Percentiles rank a stretch among this genome's conserved stretches.
These are phyloP conservation scores for Violaceomyces palustris DNA, from an alignment of 1,284 basidiomycete genomes.

Conservation along the genomic window DNA sequence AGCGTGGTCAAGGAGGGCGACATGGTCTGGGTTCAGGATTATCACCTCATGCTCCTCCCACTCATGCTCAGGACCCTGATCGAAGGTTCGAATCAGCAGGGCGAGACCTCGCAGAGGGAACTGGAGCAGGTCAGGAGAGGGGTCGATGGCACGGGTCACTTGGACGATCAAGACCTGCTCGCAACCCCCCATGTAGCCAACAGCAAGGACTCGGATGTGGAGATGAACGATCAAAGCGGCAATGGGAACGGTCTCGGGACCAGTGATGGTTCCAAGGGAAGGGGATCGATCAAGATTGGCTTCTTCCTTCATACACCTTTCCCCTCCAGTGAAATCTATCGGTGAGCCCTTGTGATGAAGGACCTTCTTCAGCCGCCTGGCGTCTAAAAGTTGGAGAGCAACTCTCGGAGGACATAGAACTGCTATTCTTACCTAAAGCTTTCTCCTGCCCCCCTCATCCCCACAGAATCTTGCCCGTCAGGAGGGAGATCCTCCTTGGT, in stretches of 20 bases:
- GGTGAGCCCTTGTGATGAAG: slow-evolving; percentile 63
- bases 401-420: not conserved
- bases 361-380: too few species aligned
- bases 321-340: slow-evolving; percentile 95
- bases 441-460: not conserved
- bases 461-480: slow-evolving; percentile 82
- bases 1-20: slow-evolving; percentile 68
- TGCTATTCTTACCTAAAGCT: not conserved
- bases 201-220: not conserved
- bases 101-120: slow-evolving; percentile 51
- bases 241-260: slow-evolving; percentile 29
- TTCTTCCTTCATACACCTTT: slow-evolving; percentile 99
- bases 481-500: slow-evolving; percentile 90
- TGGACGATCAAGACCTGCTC: slow-evolving; percentile 33
- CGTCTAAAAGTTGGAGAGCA: too few species aligned
- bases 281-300: slow-evolving; percentile 62
- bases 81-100: slow-evolving; percentile 58
- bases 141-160: slow-evolving; percentile 40
- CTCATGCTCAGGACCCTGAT: slow-evolving; percentile 85
- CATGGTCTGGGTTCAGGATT: slow-evolving; percentile 83
- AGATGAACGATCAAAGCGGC: not conserved
- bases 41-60: slow-evolving; percentile 82
- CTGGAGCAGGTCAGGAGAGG: slow-evolving; percentile 44
- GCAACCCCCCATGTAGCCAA: slow-evolving; percentile 17
- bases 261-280: slow-evolving; percentile 35